Conservation (phyloP, 352 stramenopile genomes). For the Globisporangium yorkense region DNA sequence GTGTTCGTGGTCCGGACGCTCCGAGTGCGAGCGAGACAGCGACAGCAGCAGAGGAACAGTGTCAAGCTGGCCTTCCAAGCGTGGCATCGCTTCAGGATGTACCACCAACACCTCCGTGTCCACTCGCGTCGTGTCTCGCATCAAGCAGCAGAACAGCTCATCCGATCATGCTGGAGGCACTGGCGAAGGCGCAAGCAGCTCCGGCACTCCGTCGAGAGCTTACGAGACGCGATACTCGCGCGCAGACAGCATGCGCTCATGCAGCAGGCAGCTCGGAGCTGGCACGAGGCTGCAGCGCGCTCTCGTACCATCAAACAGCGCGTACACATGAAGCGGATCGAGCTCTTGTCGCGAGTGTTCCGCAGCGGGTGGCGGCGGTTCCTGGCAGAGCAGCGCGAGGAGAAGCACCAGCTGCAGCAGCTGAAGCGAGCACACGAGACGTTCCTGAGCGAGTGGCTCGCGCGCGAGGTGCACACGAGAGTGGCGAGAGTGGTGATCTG, state of each 20-base stretch:
- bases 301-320: not conserved
- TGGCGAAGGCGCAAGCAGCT: slow-evolving; percentile 4
- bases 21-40: slow-evolving; percentile 3
- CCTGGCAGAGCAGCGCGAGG: slow-evolving; percentile 5
- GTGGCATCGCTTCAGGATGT: not conserved
- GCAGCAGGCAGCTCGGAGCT: not conserved
- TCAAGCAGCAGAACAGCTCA: not conserved
- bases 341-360: slow-evolving; percentile 13
- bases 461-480: slow-evolving; percentile 11
- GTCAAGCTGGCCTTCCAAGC: not conserved
- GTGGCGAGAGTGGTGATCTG: slow-evolving; percentile 18
- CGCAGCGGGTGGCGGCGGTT: slow-evolving; percentile 19
- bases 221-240: not conserved
- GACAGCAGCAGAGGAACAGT: not conserved
- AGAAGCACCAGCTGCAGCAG: slow-evolving; percentile 12
- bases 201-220: not conserved
- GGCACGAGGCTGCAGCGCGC: not conserved
- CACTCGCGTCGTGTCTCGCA: not conserved
- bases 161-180: slow-evolving; percentile 1
- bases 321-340: not conserved
- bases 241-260: not conserved
- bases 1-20: slow-evolving; percentile 5
- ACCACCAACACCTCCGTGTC: not conserved
- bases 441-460: slow-evolving; percentile 26
- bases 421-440: slow-evolving; percentile 17